A percentile compares a stretch with the other conserved stretches of the same genome.
Conservation (phyloP, 1,139 yeast species). For the Geotrichum reessii region DNA sequence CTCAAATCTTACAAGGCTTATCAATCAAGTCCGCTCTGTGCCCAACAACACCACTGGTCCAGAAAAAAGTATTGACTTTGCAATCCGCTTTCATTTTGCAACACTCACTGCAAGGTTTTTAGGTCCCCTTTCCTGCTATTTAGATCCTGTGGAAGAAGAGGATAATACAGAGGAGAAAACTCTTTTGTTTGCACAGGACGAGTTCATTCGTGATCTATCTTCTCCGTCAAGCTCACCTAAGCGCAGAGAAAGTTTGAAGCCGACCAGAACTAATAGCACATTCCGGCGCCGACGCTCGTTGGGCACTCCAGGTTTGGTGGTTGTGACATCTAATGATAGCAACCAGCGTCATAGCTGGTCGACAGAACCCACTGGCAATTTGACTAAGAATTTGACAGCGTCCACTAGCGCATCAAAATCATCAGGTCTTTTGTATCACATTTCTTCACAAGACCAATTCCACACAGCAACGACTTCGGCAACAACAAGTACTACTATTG, state of each 20-base stretch:
- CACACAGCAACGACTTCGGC: neutral
- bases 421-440: neutral
- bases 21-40: neutral
- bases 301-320: neutral
- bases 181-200: slow-evolving; percentile 5
- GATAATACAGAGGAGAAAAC: neutral
- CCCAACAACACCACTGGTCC: neutral
- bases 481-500: slow-evolving; percentile 3
- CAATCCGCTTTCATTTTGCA: slow-evolving; percentile 19
- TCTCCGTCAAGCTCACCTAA: slow-evolving; percentile 6
- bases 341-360: neutral
- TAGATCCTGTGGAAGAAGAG: slow-evolving; percentile 11
- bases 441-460: slow-evolving; percentile 3
- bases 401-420: neutral
- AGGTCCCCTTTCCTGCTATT: slow-evolving; percentile 15
- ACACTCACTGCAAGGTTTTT: slow-evolving; percentile 18
- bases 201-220: slow-evolving; percentile 5
- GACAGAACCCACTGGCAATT: neutral
- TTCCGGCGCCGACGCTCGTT: slow-evolving; percentile 2
- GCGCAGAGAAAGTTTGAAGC: slow-evolving; percentile 3
- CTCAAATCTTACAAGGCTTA: neutral
- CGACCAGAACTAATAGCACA: neutral
- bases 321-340: neutral
- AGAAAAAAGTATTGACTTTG: slow-evolving; percentile 16
- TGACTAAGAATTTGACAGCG: neutral